Base-by-base conservation (phyloP, 148 eudicot genomes). In the Silene latifolia region DNA sequence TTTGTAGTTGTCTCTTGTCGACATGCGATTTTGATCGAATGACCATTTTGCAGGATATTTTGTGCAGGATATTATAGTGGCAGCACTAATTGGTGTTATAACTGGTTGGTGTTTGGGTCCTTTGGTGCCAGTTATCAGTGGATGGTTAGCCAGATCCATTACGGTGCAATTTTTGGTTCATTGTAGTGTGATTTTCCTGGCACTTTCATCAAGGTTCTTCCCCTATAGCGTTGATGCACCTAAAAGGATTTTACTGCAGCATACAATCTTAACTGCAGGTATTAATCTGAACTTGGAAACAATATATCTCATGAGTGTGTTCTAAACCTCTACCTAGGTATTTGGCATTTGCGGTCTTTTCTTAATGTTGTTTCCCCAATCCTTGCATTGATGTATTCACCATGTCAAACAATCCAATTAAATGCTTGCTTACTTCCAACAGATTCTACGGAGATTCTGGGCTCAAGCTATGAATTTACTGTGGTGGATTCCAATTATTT, bases 41-140 rank as follows among this genome's bases (percentile, higher is more conserved):
- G 35, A 66, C 39, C 61, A 29, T 14, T 67, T 80, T 82, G 82
- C 92, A 95, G 99, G 97, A 25, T 92, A 75, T 76, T 95, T 87
- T 78, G 57, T 95, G 72, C 94, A 91, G 63, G 99, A 95, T 77
- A 77, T 85, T 56, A 59, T 89, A 72, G 86, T 95, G 73, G 98
- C 96, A 68, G 96, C 89, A 69, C 47, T 83, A 68, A 77, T 87
- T 86, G 97, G 98, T 76, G 75, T 87, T 71, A 82, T 89, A 69
- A 88, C 91, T 80, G 91, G 99, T 73, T 90, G 88, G 90, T 90
- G 91, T 76, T 79, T 92, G 81, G 97, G 98, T 56, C 99, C 99
- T 74, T 77, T 92, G 78, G 63, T 92, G 74, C 99, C 99, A 59
- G 84, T 88, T 69, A 69, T 92, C 76, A 87, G 97, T 74, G 81